Percentiles rank a stretch among this genome's conserved stretches.
Evolutionary conservation across 2,329 filamentous ascomycete species (phyloP).

Genomic region (Alternaria sp.): DNA sequence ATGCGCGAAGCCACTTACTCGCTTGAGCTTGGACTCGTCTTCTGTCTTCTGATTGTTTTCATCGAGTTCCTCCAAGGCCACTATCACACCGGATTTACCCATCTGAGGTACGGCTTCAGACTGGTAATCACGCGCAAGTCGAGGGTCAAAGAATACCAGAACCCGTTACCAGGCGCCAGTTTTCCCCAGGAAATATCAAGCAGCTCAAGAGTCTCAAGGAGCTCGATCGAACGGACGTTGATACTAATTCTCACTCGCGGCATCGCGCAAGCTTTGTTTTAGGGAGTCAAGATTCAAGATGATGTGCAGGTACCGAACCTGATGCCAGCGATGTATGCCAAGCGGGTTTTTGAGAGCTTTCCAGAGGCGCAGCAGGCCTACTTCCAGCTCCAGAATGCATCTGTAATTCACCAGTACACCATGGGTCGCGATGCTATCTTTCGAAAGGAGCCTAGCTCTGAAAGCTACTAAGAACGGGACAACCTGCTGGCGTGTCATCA

Average conservation of each 20-base stretch:
- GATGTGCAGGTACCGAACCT: slow-evolving; percentile 15
- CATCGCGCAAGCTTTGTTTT: slow-evolving; percentile 30
- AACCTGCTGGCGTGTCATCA: slow-evolving; percentile 28
- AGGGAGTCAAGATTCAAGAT: slow-evolving; percentile 26
- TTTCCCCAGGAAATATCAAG: not conserved
- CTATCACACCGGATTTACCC: slow-evolving; percentile 52
- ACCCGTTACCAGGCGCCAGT: not conserved
- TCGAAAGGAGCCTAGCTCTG: not conserved
- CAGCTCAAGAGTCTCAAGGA: not conserved
- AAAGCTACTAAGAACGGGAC: slow-evolving; percentile 18
- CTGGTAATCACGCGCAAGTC: not conserved
- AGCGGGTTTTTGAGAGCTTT: slow-evolving; percentile 18
- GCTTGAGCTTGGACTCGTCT: slow-evolving; percentile 52
- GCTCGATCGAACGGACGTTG: slow-evolving; percentile 28
- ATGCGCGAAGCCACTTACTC: slow-evolving; percentile 45
- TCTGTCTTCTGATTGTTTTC: slow-evolving; percentile 56
- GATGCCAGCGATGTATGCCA: slow-evolving; percentile 7
- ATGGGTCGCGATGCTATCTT: slow-evolving; percentile 10
- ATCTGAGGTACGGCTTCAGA: slow-evolving; percentile 57
- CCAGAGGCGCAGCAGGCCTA: slow-evolving; percentile 28
- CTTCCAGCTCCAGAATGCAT: slow-evolving; percentile 34
- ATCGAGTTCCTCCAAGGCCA: slow-evolving; percentile 57
- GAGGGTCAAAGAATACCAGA: not conserved
- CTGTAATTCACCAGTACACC: slow-evolving; percentile 22
- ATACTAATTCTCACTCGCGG: slow-evolving; percentile 35